Evolutionary conservation across 164 flowering plant species (phyloP), one percentile per base, ranked within the genome.

Genomic region (Vitis cinerea): DNA sequence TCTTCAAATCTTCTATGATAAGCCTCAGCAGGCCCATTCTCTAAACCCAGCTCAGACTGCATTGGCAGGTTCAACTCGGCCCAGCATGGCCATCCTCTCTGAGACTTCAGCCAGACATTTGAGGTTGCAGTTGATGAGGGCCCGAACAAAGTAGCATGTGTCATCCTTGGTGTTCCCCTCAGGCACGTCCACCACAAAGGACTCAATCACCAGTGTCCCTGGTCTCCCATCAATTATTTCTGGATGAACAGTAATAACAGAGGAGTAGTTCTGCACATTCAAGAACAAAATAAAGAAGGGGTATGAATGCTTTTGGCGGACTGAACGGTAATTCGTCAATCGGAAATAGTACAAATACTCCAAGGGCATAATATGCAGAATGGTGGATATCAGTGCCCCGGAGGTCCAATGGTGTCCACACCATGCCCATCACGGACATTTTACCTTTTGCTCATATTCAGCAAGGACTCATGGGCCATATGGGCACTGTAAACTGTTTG

Each of bases 151-250:
- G 82, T 75, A 85, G 68, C 84, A 77, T 16, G 92, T 86, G 51
- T 88, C 92, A 19, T 84, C 90, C 68, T 73, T 77, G 50, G 89
- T 88, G 82, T 85, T 88, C 4, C 90, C 90, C 1, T 85, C 83
- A 13, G 89, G 92, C 19, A 86, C 84, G 68, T 86, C 92, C 51
- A 88, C 88, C 17, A 83, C 84, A 66, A 86, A 88, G 55, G 92
- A 88, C 75, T 88, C 92, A 8, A 85, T 79, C 50, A 86, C 90
- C 61, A 86, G 58, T 1, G 90, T 88, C 65, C 87, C 89, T 0
- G 79, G 78, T 61, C 82, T 68, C 44, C 87, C 92, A 19, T 86
- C 86, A 37, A 83, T 77, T 9, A 75, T 73, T 72, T 88, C 86
- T 11, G 90, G 86, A 70, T 86, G 90, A 61, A 86, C 88, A 0